These are phyloP conservation scores for Aeminium ludgeri DNA, from an alignment of 495 filamentous ascomycete species.

Conservation along the genomic window DNA sequence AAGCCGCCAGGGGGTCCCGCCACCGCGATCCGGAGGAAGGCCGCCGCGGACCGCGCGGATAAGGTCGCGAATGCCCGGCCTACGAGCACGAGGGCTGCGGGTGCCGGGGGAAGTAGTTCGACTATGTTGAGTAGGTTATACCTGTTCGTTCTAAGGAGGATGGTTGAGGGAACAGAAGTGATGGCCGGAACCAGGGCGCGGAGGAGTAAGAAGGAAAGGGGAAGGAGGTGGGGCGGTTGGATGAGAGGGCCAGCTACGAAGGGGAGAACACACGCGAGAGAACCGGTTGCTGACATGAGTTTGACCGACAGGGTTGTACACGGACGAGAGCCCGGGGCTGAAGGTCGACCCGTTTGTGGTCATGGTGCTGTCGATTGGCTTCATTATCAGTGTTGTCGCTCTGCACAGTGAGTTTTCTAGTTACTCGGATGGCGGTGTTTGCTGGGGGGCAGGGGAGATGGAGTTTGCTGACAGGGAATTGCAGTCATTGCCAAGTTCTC, in stretches of 20 bases:
- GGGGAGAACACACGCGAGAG: too few relatives aligned
- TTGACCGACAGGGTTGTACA: conserved; percentile 57
- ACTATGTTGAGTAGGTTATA: conserved; percentile 78
- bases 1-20: conserved; percentile 85
- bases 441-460: too few relatives aligned
- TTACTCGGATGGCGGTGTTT: conserved; percentile 1
- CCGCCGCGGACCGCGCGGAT: conserved; percentile 89
- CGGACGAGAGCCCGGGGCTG: conserved; percentile 87
- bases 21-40: conserved; percentile 81
- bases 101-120: conserved; percentile 86
- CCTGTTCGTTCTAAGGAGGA: not conserved
- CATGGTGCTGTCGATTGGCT: conserved; percentile 80
- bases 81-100: conserved; percentile 77
- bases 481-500: conserved; percentile 93
- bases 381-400: conserved; percentile 96
- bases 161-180: not conserved
- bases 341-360: conserved; percentile 97
- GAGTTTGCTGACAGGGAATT: conserved; percentile 9
- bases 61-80: conserved; percentile 81
- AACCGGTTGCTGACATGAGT: not conserved
- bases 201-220: too few relatives aligned
- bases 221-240: too few relatives aligned
- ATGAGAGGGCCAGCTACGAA: too few relatives aligned
- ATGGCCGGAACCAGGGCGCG: too few relatives aligned
- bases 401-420: conserved; percentile 61